Conservation (phyloP, 1,284 basidiomycete genomes). For the Earliella scabrosa region DNA sequence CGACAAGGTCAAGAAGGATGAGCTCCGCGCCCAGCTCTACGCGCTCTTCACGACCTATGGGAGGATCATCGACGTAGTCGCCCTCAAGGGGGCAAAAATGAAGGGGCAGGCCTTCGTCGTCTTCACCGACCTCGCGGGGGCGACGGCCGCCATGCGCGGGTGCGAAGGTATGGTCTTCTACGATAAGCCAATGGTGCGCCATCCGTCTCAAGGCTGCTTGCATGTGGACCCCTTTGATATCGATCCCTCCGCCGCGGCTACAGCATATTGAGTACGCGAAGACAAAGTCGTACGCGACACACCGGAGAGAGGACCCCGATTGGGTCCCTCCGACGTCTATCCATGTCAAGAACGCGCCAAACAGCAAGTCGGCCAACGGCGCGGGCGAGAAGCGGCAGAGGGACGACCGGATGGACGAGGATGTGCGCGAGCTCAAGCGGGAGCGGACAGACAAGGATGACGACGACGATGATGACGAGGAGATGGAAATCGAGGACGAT, state of each 20-base stretch:
- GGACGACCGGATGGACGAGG: conserved; percentile 63
- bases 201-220: conserved; percentile 31
- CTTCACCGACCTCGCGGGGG: conserved; percentile 86
- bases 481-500: conserved; percentile 87
- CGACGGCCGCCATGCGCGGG: conserved; percentile 89
- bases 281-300: conserved; percentile 82
- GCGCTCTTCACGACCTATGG: conserved; percentile 94
- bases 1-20: conserved; percentile 93
- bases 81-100: conserved; percentile 88
- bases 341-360: conserved; percentile 46
- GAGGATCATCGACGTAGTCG: conserved; percentile 91
- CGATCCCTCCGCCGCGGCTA: conserved; percentile 30
- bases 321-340: conserved; percentile 72
- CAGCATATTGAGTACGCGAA: conserved; percentile 90
- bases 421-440: conserved; percentile 63
- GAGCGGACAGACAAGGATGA: conserved; percentile 59
- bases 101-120: conserved; percentile 97
- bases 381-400: conserved; percentile 64
- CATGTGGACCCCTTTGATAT: conserved; percentile 37
- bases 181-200: conserved; percentile 84
- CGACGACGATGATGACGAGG: conserved; percentile 74
- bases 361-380: conserved; percentile 33
- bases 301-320: conserved; percentile 72
- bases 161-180: conserved; percentile 94
- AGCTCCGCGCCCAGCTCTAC: conserved; percentile 85